These are phyloP conservation scores for Gnaphalium uliginosum DNA, from an alignment of 129 eudicot species.

Conservation along the genomic window DNA sequence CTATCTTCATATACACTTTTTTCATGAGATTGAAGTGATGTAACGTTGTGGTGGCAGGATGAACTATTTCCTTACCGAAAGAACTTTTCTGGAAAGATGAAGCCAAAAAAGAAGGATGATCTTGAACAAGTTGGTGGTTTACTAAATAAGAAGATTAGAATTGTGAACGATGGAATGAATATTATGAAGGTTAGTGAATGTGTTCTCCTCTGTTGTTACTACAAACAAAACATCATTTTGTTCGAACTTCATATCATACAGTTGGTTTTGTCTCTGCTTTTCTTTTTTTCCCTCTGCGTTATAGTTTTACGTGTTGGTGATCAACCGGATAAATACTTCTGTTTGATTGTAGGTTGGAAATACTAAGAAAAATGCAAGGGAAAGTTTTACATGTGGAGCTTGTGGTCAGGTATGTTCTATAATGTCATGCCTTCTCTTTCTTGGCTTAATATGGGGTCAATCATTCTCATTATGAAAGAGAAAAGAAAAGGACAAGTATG, in stretches of 20 bases:
- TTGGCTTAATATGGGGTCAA: not conserved
- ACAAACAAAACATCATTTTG: not conserved
- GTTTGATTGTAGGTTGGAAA: constrained; percentile 54
- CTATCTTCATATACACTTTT: not conserved
- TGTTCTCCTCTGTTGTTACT: not conserved
- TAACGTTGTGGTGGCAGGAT: constrained; percentile 55
- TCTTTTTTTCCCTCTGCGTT: not conserved
- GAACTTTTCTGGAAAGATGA: constrained; percentile 56
- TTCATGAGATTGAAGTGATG: constrained; percentile 6
- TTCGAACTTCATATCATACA: not conserved
- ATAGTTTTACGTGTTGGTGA: not conserved
- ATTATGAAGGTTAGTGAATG: constrained; percentile 33
- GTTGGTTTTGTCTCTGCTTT: not conserved
- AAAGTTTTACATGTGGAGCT: constrained; percentile 92
- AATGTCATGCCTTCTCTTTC: not conserved
- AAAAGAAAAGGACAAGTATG: not conserved
- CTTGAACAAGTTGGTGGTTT: constrained; percentile 59
- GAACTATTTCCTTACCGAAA: constrained; percentile 51
- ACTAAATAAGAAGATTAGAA: constrained; percentile 68
- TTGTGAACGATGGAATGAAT: constrained; percentile 74
- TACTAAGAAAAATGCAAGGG: constrained; percentile 92
- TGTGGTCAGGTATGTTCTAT: constrained; percentile 84
- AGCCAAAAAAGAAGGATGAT: constrained; percentile 66
- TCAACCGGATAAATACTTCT: constrained; percentile 5
- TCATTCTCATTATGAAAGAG: not conserved